Percentiles rank a stretch among this genome's conserved stretches.
Evolutionary conservation across 371 early-diverging fungal genomes (phyloP).

Genomic region (Mucor plumbeus): DNA sequence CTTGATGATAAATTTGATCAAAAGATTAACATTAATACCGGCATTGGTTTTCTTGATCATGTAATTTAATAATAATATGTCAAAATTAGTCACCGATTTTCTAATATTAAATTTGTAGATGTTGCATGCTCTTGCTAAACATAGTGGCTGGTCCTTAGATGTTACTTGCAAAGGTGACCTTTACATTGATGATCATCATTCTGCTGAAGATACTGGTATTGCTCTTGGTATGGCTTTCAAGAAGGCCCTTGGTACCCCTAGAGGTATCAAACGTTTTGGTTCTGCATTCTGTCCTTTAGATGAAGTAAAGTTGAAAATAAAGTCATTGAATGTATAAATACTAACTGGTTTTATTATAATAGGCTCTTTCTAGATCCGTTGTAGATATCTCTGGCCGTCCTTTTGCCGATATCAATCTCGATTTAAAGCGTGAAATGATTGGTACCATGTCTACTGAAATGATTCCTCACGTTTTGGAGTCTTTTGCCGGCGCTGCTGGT

Average conservation of each 20-base stretch:
- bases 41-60: constrained; percentile 98
- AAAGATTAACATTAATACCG: constrained; percentile 81
- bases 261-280: constrained; percentile 95
- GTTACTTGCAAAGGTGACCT: constrained; percentile 89
- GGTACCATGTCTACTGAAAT: constrained; percentile 92
- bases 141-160: constrained; percentile 85
- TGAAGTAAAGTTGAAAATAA: constrained; percentile 63
- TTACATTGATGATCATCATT: constrained; percentile 97
- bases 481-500: constrained; percentile 90
- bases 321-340: background rate
- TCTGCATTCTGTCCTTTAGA: constrained; percentile 95
- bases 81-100: constrained; percentile 1
- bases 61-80: constrained; percentile 44
- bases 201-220: constrained; percentile 95
- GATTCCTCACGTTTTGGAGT: constrained; percentile 94
- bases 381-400: constrained; percentile 98
- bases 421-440: constrained; percentile 88
- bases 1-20: constrained; percentile 67
- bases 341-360: background rate
- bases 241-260: constrained; percentile 86
- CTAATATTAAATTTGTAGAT: constrained; percentile 64
- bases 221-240: constrained; percentile 94
- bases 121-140: constrained; percentile 96
- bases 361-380: constrained; percentile 92
- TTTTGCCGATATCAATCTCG: constrained; percentile 80